Evolutionary conservation across 768 basidiomycete genomes (phyloP), one percentile per base, ranked within the genome.

Genomic region (Crepidotus variabilis): DNA sequence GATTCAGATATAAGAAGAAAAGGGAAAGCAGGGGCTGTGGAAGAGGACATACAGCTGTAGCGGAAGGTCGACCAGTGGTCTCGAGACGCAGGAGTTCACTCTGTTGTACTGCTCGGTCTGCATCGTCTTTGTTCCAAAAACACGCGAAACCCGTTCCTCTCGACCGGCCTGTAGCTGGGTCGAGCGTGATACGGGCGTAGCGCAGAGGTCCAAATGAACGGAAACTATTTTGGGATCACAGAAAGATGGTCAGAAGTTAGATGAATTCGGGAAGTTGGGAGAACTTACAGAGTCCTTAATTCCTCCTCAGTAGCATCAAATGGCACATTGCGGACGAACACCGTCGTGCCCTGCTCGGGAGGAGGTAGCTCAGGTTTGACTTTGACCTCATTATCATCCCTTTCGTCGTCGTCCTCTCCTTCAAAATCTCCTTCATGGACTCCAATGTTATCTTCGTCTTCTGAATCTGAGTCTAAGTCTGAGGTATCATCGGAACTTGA

Each of bases 131-230:
- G 56, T 95, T 92, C 94, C 96, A 98, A 73, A 96, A 98, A 69
- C 94, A 98, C 1, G 88, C 94, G 67, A 99, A 99, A 2, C 94
- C 97, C 6, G 94, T 96, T 22, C 97, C 97, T 47, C 94, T 81
- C 21, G 96, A 94, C 47, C 94, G 87, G 16, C 88, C 92, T 1
- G 88, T 93, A 1, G 78, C 83, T 6, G 75, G 78, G 62, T 98
- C 97, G 71, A 94, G 75, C 0, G 95, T 90, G 51, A 98, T 90
- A 20, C 92, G 85, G 3, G 91, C 94, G 68, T 98, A 99, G 21
- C 94, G 89, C 16, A 99, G 76, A 4, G 93, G 87, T 0, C 97
- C 97, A 67, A 95, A 98, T 0, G 85, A 73, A 21, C 94, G 89
- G 76, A 99, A 97, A 24, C 95, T 97, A 49, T 2, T 4, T 3